Base-by-base conservation (phyloP, 1,284 basidiomycete species). In the Papiliotrema flavescens region DNA sequence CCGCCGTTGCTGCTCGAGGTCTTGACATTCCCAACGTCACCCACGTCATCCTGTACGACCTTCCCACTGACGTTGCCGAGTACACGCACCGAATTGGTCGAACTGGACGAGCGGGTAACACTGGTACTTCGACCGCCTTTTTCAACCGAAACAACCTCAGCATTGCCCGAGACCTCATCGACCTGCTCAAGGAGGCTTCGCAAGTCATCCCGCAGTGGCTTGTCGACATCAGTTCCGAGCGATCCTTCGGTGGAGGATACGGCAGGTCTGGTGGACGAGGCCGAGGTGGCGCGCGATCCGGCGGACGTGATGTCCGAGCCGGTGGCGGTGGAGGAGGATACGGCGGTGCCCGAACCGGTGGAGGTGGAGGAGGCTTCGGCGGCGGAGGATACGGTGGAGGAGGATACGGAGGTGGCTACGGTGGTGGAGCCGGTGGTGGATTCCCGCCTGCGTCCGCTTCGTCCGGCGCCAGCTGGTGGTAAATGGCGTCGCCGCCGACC, bases 21-120 rank as follows among this genome's bases (percentile, higher is more conserved):
- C 86, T 99, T 68, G 95, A 99, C 80, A 98, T 99, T 67, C 96
- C 96, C 66, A 96, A 99, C 77, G 95, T 99, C 70, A 97, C 91
- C 28, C 96, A 98, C 76, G 95, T 99, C 69, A 83, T 98, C 80
- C 67, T 76, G 78, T 98, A 97, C 79, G 96, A 98, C 76, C 81
- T 99, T n/a, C 95, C 95, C 19, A 89, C 88, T 59, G 95, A 99
- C 78, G 95, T 99, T 60, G 95, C 98, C 73, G 96, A 97, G 77
- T 97, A 97, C 77, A 94, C 96, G 47, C 93, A 97, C 76, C 90
- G 93, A 72, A 97, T 97, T 71, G 95, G 95, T 82, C 92, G 95
- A 83, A 98, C 96, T 20, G 95, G 96, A 53, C 94, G 95, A 85
- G 96, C 96, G 15, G 95, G 95, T 64, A 99, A 99, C 82, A 89